Base-by-base conservation (phyloP, 495 filamentous ascomycete genomes). In the Rostrohypoxylon terebratum region DNA sequence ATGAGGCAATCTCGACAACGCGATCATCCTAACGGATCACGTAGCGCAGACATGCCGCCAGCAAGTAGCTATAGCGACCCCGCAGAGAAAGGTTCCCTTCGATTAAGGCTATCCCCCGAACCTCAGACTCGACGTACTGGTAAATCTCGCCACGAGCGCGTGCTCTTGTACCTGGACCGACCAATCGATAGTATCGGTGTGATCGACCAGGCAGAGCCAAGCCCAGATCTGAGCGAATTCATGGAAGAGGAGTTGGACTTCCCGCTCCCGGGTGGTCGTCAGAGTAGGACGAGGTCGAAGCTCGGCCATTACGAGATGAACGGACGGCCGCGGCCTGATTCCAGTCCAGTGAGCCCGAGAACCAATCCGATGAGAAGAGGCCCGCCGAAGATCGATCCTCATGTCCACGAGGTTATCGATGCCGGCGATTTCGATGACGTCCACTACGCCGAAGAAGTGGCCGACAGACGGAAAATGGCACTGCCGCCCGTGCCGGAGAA, bases 171-270 rank as follows among this genome's bases (percentile, higher is more conserved):
- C 63, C 60, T 79, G 10, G 78, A 80, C 47, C 75, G 68, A 28
- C 73, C 66, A 20, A 71, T 61, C 6, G 73, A 77, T 28, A 74
- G 54, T 16, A 58, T 77, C n/a, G 67, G 75, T 28, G 66, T 71
- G 53, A 66, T 74, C 42, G 77, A 77, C 53, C 75, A 72, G 50
- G 71, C 74, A 34, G 81, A 81, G 54, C 79, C 80, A 4, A 81
- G 77, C 63, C 77, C 80, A 1, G 78, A 83, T 42, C 71, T 82
- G 7, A 80, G 77, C 69, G 81, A 80, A 14, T 81, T 83, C 33
- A 71, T 83, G 53, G 77, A 82, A 23, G 74, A 74, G 21, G 75
- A 76, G 8, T 62, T 74, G 7, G 70, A 72, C 13, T 75, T 77
- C 25, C 69, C 72, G 11, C 59, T 66, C 21, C 64, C 51, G 20